Base-by-base conservation (phyloP, 768 basidiomycete genomes). In the Mycena belliarum region DNA sequence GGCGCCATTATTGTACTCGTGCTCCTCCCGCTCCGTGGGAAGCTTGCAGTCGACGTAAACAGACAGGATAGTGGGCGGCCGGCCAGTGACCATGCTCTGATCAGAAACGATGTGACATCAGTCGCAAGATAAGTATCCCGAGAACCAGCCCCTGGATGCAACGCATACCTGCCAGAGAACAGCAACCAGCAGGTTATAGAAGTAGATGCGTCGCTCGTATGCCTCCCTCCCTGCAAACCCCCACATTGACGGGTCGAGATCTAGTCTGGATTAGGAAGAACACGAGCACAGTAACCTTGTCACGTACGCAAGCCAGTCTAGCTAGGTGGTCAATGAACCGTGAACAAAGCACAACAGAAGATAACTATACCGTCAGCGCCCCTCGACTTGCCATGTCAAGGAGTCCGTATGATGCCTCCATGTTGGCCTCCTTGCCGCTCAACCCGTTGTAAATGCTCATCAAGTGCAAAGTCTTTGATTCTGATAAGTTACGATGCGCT, bases 401-500 rank as follows among this genome's bases (percentile, higher is more conserved):
- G 33, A 82, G 66, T 26, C 73, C 68, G 60, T 76, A 82, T 0
- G 76, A 79, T 29, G 75, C 70, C 57, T 80, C 81, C 16, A 81
- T 62, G 63, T 82, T 82, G 47, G 71, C 72, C 60, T 82, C 80
- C 60, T 80, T 75, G 26, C 80, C 80, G 61, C 80, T 80, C 74
- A 82, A 74, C 43, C 80, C 80, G 57, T 80, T 79, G 69, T 81
- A 82, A 33, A 82, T 72, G 56, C 80, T 81, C 78, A 82, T 82
- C 28, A 82, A 70, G 68, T 82, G 78, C 28, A 82, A 59, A 7
- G 75, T 75, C 77, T 79, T n/a, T 48, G 20, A 20, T 44, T 50
- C 28, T 43, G 43, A 41, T 21, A 2, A 33, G 43, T 2, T 52
- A 32, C 29, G 7, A 32, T 18, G 21, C 28, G 47, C 48, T 20